Evolutionary conservation across 768 basidiomycete species (phyloP), one percentile per base, ranked within the genome.

Genomic region (Mycena leptocephala): DNA sequence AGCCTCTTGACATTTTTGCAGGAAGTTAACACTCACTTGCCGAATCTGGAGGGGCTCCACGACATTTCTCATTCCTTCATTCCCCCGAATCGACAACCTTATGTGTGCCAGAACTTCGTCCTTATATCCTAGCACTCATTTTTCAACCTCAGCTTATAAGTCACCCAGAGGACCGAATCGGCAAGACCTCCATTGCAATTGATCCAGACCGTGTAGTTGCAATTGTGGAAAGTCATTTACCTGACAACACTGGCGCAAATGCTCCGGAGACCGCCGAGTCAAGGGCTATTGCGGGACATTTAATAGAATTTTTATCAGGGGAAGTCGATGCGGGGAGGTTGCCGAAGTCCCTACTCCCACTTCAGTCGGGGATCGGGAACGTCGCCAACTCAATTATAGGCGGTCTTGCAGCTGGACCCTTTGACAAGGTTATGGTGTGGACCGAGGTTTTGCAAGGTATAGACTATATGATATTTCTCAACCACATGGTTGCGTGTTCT

Each of bases 371-470:
- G 1, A 89, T 89, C 18, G 88, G 88, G 0, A 89, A 90, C 70
- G 88, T 89, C 6, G 88, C 88, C 10, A 89, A 90, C 70, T 87
- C 86, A 0, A 89, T 90, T 68, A 90, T 90, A 70, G 89, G 88
- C 3, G 88, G 88, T 4, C 82, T 89, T 0, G 88, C 88, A 0
- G 87, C 87, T 0, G 89, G 88, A 1, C 88, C 89, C 1, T 90
- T 89, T 58, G 86, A 90, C 39, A 83, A 87, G 62, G 88, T 90
- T 9, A 87, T 88, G 79, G 89, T 89, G 18, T 90, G 88, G 88
- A 90, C 88, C 7, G 89, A 89, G 80, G 89, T 89, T 2, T 76
- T 90, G 30, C 88, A 88, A 75, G 86, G 86, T 84, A 59, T n/a
- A n/a, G n/a, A n/a, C n/a, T n/a, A n/a, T n/a, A n/a, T n/a, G n/a